Evolutionary conservation across 139 green algal species (phyloP), one percentile per base, ranked within the genome.

Genomic region (Desmodesmus armatus): DNA sequence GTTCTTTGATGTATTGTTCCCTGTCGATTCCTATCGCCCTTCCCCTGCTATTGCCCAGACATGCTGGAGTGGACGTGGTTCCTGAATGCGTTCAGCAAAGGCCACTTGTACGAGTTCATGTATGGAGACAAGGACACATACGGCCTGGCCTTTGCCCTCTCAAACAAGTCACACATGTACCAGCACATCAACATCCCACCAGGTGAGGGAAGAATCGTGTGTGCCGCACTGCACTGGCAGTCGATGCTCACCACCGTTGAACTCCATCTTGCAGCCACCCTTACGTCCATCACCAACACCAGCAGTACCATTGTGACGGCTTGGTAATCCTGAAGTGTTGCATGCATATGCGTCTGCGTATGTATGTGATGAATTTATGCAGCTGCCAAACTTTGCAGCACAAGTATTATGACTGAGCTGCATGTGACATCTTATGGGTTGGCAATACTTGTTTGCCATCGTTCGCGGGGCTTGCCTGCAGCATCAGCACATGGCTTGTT

Each of bases 121-220:
- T 91, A 91, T 67, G 88, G 88, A 13, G 88, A 91, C 74, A 91
- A 91, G 69, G 88, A 91, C 80, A 91, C 87, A 1, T 91, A 85
- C 35, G 62, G 74, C 1, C 53, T 84, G 0, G 88, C 70, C 29
- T 91, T 91, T 70, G 76, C 43, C 33, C 35, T 91, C 58, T 86
- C 88, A 7, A 72, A 62, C 27, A 86, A 84, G 3, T 47, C 70
- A 7, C 76, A 82, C 76, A 40, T 71, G 49, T 82, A 82, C 76
- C 76, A 58, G 15, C 71, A 78, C 43, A 58, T 78, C 2, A 67
- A 51, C 53, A 60, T 60, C 21, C 76, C 76, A 51, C 62, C 79
- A 69, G 79, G 79, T 72, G 77, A 33, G 58, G 19, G 29, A 2
- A 27, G 19, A 44, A 17, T 62, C 13, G 51, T 17, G 51, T 27